Evolutionary conservation across 2,329 filamentous ascomycete genomes (phyloP), one percentile per base, ranked within the genome.

Genomic region (Simplicillium sp.): DNA sequence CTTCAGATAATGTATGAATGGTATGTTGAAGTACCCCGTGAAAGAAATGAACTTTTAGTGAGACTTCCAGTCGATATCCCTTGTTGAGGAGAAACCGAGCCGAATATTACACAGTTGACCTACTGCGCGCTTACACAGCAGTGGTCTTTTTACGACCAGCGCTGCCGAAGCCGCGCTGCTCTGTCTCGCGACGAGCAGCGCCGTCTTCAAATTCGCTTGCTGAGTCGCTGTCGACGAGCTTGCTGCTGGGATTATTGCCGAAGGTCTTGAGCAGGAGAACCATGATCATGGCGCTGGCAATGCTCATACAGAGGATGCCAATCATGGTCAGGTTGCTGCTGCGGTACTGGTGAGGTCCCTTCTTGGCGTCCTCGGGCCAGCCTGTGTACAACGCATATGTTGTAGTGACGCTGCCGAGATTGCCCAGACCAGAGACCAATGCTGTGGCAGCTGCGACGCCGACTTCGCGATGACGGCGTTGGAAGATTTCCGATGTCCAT

Each of bases 401-500:
- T 2, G 87, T 94, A 41, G 85, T 73, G 44, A 95, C 84, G 53
- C 82, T 88, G 25, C 88, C 88, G 14, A 94, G 67, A 54, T 95
- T 95, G 0, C 88, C 88, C 32, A 94, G 70, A 1, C 88, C 88
- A 0, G 86, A 92, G 1, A 95, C 88, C 11, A 95, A 70, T 3
- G 88, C 88, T 2, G 84, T 80, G 1, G 88, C 87, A 12, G 88
- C 84, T 4, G 88, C 88, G 7, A 95, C 87, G 41, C 88, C 88
- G 16, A 95, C 86, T 61, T 95, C 88, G 36, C 88, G 87, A 55
- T 95, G 88, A 11, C 88, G 82, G 28, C 76, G 75, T 64, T 94
- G 87, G 68, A 95, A 95, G 54, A 94, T 83, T 62, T 94, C 85
- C 47, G 80, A 86, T 28, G 85, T 87, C 88, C 88, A 94, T 29